These are phyloP conservation scores for Aquanectria penicillioides DNA, from an alignment of 2,329 filamentous ascomycete species.

Conservation along the genomic window DNA sequence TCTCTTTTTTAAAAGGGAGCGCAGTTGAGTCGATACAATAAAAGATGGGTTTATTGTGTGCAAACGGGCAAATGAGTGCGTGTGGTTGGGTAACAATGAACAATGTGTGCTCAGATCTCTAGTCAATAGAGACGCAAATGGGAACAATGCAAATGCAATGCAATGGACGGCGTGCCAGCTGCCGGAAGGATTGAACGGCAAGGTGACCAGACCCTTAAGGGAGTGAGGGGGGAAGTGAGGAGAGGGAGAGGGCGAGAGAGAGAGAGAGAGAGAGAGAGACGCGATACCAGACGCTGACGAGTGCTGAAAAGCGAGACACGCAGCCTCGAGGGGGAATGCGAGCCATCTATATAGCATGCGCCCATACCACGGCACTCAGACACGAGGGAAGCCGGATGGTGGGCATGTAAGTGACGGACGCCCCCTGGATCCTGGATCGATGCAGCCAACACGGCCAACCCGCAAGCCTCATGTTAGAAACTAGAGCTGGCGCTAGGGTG, in stretches of 20 bases:
- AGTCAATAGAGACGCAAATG: constrained; percentile 26
- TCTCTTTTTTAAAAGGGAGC: too few relatives aligned
- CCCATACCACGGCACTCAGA: too few relatives aligned
- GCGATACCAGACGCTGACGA: constrained; percentile 38
- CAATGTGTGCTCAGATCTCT: constrained; percentile 16
- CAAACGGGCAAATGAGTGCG: not conserved
- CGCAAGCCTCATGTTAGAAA: constrained; percentile 1
- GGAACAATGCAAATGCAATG: too few relatives aligned
- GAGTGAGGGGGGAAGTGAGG: too few relatives aligned
- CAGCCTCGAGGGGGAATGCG: constrained; percentile 39
- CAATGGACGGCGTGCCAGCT: constrained; percentile 42
- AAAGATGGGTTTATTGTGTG: too few relatives aligned
- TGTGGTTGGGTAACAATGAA: constrained; percentile 16
- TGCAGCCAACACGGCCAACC: constrained; percentile 3
- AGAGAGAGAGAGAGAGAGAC: constrained; percentile 7
- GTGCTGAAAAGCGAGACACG: constrained; percentile 12
- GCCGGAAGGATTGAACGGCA: constrained; percentile 48
- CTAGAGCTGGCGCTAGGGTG: not conserved
- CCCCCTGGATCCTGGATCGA: too few relatives aligned
- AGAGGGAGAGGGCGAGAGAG: constrained; percentile 21
- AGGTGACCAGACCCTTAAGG: too few relatives aligned
- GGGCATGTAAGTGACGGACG: too few relatives aligned
- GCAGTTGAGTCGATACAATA: too few relatives aligned
- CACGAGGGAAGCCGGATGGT: too few relatives aligned
- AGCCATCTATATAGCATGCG: constrained; percentile 40